These are phyloP conservation scores for Populus hybrid DNA, from an alignment of 441 rosid species.

Conservation along the genomic window DNA sequence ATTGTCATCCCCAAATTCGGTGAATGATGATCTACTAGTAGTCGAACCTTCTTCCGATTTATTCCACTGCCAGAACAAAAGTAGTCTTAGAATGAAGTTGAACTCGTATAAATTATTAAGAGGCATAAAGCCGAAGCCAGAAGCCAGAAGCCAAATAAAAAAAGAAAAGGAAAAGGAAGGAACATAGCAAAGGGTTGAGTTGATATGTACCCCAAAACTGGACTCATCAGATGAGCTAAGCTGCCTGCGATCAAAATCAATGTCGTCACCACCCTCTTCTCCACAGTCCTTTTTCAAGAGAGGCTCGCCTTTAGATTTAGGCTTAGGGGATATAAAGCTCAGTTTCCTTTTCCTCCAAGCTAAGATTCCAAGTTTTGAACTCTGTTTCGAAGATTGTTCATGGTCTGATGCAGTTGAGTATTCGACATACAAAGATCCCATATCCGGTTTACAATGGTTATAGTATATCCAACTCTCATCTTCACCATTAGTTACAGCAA, in stretches of 20 bases:
- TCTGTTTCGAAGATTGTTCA: conserved; percentile 36
- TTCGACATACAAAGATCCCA: conserved; percentile 34
- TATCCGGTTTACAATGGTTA: conserved; percentile 46
- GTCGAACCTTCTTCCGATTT: conserved; percentile 52
- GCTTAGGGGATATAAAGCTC: conserved; percentile 50
- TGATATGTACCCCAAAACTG: conserved; percentile 42
- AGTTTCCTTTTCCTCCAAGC: conserved; percentile 70
- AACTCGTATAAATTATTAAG: not conserved
- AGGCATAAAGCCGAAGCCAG: not conserved
- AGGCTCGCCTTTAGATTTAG: conserved; percentile 77
- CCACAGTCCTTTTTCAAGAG: conserved; percentile 63
- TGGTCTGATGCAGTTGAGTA: conserved; percentile 29
- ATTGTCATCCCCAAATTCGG: conserved; percentile 70
- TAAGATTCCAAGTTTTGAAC: conserved; percentile 50
- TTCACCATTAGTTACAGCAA: conserved; percentile 31
- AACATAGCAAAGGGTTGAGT: not conserved
- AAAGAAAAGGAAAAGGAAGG: not conserved
- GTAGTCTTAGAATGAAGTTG: not conserved
- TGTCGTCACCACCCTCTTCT: conserved; percentile 92
- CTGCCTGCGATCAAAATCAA: conserved; percentile 70
- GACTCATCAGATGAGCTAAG: conserved; percentile 72
- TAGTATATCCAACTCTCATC: conserved; percentile 67
- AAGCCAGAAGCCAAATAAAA: not conserved
- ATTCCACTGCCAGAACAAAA: conserved; percentile 36
- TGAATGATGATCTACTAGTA: conserved; percentile 45